These are phyloP conservation scores for Dryas octopetala DNA, from an alignment of 306 rosid genomes.

Conservation along the genomic window DNA sequence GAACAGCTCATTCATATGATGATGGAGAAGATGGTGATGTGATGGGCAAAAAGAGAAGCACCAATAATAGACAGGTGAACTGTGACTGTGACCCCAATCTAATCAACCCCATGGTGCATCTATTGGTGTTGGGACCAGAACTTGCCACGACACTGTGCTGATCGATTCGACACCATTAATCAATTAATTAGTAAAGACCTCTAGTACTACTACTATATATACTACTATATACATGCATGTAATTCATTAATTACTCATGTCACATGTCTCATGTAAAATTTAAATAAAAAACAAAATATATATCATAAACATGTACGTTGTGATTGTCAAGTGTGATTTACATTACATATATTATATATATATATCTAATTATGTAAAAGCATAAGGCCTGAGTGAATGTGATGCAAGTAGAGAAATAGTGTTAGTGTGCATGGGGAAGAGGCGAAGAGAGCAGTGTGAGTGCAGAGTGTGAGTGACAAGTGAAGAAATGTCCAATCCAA, in stretches of 20 bases:
- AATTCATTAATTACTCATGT: no score
- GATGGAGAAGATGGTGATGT: constrained; percentile 60
- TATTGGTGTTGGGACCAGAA: constrained; percentile 16
- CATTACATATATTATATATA: no score
- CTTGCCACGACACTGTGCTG: constrained; percentile 15
- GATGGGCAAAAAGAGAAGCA: constrained; percentile 46
- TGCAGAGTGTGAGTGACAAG: constrained; percentile 34
- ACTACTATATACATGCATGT: no score
- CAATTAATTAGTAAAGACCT: no score
- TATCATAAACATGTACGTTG: no score
- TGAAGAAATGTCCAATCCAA: not conserved
- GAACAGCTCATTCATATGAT: constrained; percentile 76
- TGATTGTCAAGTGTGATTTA: no score
- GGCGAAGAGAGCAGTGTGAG: constrained; percentile 39
- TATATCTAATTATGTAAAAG: not conserved
- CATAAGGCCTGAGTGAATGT: not conserved
- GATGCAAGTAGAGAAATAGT: constrained; percentile 2
- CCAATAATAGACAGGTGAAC: constrained; percentile 53
- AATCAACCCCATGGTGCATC: constrained; percentile 2
- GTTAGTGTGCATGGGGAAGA: constrained; percentile 37
- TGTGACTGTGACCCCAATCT: constrained; percentile 9
- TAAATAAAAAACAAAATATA: no score
- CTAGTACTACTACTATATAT: no score
- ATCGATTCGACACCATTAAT: constrained; percentile 12
- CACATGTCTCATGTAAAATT: no score